phyloP scores from a whole-genome alignment of 208 protist species.

The Leishmania aethiopica region DNA sequence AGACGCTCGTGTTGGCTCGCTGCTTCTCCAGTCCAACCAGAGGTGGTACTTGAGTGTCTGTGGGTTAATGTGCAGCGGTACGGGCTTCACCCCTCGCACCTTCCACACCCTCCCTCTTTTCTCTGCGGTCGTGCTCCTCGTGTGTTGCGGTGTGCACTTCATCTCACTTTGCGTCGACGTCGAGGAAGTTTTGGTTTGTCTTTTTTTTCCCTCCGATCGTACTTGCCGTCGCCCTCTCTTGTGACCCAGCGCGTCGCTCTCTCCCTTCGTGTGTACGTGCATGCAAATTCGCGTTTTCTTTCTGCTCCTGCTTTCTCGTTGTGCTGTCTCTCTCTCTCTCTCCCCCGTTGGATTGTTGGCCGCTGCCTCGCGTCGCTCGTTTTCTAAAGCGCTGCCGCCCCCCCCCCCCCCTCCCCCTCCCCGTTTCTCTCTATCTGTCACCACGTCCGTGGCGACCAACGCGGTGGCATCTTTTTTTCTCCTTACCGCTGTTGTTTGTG shows the following conservation, averaged over 20 bases:
- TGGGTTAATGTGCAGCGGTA: not conserved
- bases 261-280: conserved; percentile 3
- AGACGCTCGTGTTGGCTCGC: not conserved
- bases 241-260: not conserved
- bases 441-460: not conserved
- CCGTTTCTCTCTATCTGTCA: not conserved
- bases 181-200: not conserved
- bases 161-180: too few relatives aligned
- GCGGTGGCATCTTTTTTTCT: not conserved
- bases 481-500: not conserved
- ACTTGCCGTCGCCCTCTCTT: not conserved
- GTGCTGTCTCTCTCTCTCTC: not conserved
- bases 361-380: not conserved
- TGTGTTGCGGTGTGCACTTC: not conserved
- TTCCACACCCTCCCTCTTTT: not conserved
- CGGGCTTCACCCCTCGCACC: not conserved
- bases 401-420: too few relatives aligned
- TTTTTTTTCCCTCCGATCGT: conserved; percentile 5
- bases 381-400: too few relatives aligned
- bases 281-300: not conserved
- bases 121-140: not conserved
- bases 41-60: not conserved
- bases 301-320: not conserved
- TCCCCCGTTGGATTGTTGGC: not conserved
- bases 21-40: not conserved